Evolutionary conservation across 768 basidiomycete genomes (phyloP).

Genomic region (Kwoniella botswanensis): DNA sequence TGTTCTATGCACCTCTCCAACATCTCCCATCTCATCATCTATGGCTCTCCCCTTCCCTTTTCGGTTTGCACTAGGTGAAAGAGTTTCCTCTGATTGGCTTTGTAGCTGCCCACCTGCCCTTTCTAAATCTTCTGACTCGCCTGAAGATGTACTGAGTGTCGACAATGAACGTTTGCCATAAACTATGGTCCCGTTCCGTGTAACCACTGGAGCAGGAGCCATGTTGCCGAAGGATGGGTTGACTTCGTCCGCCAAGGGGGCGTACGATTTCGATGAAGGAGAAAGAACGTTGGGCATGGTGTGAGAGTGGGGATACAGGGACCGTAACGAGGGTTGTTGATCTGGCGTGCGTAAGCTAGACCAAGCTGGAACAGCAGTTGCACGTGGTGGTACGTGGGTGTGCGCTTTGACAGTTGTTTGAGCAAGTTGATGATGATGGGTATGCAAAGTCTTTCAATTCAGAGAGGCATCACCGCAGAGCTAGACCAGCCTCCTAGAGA

Average conservation of each 20-base stretch:
- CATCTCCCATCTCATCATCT: slow-evolving; percentile 22
- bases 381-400: slow-evolving; percentile 3
- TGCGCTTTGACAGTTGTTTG: background rate
- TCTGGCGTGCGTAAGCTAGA: background rate
- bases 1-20: slow-evolving; percentile 16
- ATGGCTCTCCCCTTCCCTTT: slow-evolving; percentile 27
- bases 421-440: background rate
- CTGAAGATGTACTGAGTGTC: slow-evolving; percentile 24
- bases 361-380: background rate
- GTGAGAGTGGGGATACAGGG: background rate
- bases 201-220: slow-evolving; percentile 36
- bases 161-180: slow-evolving; percentile 28
- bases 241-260: slow-evolving; percentile 43
- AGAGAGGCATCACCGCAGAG: background rate
- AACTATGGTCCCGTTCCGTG: slow-evolving; percentile 40
- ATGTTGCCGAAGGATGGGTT: slow-evolving; percentile 40
- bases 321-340: background rate
- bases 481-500: background rate
- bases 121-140: slow-evolving; percentile 24
- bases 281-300: slow-evolving; percentile 38
- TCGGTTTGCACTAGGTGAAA: slow-evolving; percentile 21
- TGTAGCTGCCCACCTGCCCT: slow-evolving; percentile 3
- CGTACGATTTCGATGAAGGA: slow-evolving; percentile 27
- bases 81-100: slow-evolving; percentile 37
- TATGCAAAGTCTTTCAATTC: background rate